Conservation (phyloP, 345 rosid species). For the Citrus cavaleriei region DNA sequence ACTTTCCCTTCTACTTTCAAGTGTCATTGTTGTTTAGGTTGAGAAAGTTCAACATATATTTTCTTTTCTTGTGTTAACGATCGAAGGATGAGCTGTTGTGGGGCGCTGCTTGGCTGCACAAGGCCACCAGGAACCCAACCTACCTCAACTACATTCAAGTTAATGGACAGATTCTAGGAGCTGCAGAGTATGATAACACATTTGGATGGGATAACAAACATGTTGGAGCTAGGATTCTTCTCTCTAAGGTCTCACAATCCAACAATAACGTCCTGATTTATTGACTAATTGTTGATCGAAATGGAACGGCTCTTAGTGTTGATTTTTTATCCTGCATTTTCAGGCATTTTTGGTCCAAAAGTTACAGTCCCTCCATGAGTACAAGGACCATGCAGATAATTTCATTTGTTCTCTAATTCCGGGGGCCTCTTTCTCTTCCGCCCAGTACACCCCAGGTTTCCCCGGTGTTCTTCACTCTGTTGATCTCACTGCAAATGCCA, state of each 20-base stretch:
- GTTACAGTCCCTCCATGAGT: slow-evolving; percentile 68
- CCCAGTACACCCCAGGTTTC: slow-evolving; percentile 84
- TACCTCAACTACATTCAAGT: slow-evolving; percentile 68
- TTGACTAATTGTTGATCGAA: background rate
- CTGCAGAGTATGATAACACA: slow-evolving; percentile 73
- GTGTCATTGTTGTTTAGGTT: background rate
- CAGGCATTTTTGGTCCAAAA: slow-evolving; percentile 82
- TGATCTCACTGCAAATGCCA: background rate
- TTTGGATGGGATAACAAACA: slow-evolving; percentile 99
- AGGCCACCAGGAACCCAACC: slow-evolving; percentile 65
- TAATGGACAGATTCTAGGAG: slow-evolving; percentile 85
- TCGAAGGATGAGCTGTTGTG: slow-evolving; percentile 85
- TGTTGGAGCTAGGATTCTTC: slow-evolving; percentile 87
- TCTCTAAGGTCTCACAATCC: slow-evolving; percentile 58
- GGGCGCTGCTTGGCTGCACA: slow-evolving; percentile 98
- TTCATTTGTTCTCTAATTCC: slow-evolving; percentile 91
- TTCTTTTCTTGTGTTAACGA: background rate
- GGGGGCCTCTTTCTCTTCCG: slow-evolving; percentile 73
- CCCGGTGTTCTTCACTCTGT: background rate
- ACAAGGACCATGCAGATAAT: slow-evolving; percentile 96
- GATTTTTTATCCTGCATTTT: background rate
- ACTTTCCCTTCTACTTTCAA: background rate
- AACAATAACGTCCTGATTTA: background rate
- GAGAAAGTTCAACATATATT: background rate
- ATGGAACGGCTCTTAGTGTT: background rate